These are phyloP conservation scores for Sideroxylon spinosum DNA, from an alignment of 179 eudicot species.

Conservation along the genomic window DNA sequence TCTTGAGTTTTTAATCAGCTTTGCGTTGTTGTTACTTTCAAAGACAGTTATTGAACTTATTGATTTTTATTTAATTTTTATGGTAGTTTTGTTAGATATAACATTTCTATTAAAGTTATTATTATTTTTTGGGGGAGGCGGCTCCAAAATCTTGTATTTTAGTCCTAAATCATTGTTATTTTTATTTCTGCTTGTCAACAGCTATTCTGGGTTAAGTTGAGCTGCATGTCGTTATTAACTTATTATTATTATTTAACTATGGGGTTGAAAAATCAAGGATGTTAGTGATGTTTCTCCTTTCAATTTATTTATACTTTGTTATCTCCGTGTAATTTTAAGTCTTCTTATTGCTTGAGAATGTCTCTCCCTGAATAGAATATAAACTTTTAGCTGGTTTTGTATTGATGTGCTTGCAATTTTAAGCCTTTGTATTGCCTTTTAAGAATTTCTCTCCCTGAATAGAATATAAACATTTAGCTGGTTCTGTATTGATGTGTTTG, in stretches of 20 bases:
- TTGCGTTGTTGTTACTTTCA: no score
- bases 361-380: not conserved
- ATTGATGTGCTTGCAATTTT: not conserved
- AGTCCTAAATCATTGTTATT: not conserved
- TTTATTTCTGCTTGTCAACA: slow-evolving; percentile 1
- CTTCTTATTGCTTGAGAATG: slow-evolving; percentile 1
- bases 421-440: not conserved
- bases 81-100: no score
- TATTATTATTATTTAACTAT: not conserved
- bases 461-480: slow-evolving; percentile 1
- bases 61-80: not conserved
- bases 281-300: not conserved
- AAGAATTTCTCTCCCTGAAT: not conserved
- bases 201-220: not conserved
- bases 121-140: no score
- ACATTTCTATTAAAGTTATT: no score
- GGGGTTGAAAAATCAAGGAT: not conserved
- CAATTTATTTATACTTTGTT: not conserved
- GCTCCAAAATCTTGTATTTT: not conserved
- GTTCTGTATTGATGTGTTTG: not conserved
- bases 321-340: not conserved
- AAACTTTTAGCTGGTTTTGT: slow-evolving; percentile 4
- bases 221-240: not conserved
- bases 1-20: not conserved
- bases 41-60: not conserved